Evolutionary conservation across 768 basidiomycete genomes (phyloP).

Genomic region (Boletellus emodensis): DNA sequence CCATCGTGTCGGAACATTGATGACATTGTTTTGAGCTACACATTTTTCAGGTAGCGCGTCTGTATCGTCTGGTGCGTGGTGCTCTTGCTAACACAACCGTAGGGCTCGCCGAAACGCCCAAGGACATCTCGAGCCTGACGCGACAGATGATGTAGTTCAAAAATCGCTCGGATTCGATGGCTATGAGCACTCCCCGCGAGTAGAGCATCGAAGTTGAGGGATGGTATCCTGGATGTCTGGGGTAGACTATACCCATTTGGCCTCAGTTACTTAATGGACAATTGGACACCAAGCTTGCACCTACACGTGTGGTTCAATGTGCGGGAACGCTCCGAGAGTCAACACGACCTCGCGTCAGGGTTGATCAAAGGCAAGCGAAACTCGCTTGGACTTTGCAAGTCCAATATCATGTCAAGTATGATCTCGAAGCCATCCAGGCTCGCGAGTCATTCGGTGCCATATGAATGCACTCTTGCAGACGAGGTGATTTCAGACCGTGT

Average conservation of each 20-base stretch:
- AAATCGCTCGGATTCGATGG: conserved; percentile 71
- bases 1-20: conserved; percentile 82
- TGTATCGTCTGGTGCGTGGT: neutral
- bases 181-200: conserved; percentile 48
- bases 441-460: too few relatives aligned
- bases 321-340: neutral
- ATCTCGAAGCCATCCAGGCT: too few relatives aligned
- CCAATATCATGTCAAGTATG: too few relatives aligned
- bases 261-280: neutral
- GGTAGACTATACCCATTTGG: neutral
- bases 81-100: neutral
- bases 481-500: neutral
- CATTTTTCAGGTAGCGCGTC: conserved; percentile 80
- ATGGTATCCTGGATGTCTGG: neutral
- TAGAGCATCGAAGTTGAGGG: conserved; percentile 19
- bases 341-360: neutral
- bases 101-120: conserved; percentile 83
- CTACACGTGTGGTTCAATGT: too few relatives aligned
- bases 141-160: conserved; percentile 72
- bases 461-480: too few relatives aligned
- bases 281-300: neutral
- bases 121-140: conserved; percentile 91
- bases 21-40: conserved; percentile 92
- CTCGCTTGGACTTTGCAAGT: too few relatives aligned
- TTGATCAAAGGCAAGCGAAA: too few relatives aligned